These are phyloP conservation scores for Stachybotrys chartarum DNA, from an alignment of 2,329 filamentous ascomycete genomes.

Conservation along the genomic window DNA sequence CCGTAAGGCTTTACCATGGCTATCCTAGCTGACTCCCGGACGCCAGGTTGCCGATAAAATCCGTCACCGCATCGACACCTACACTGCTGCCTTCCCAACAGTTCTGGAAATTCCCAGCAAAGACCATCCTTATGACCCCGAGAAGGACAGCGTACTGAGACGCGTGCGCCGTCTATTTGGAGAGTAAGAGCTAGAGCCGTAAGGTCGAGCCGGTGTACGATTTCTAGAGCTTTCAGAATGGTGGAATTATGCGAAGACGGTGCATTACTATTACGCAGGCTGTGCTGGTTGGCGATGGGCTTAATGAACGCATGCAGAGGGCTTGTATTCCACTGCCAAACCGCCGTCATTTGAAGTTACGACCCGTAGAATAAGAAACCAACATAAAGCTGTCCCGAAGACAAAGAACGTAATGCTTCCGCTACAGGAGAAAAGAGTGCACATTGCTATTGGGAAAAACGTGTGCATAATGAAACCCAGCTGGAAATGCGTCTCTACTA, in stretches of 20 bases:
- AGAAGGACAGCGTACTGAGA: conserved; percentile 96
- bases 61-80: conserved; percentile 81
- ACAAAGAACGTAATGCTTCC: too few species aligned
- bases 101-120: conserved; percentile 97
- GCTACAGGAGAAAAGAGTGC: too few species aligned
- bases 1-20: neutral
- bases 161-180: conserved; percentile 65
- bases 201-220: neutral
- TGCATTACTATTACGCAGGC: neutral
- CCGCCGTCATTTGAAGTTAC: too few species aligned
- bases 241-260: neutral
- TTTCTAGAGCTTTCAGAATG: neutral
- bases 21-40: neutral
- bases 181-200: conserved; percentile 42
- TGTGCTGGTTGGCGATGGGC: too few species aligned
- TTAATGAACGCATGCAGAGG: too few species aligned
- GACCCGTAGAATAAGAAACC: too few species aligned
- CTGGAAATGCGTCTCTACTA: too few species aligned
- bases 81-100: conserved; percentile 92
- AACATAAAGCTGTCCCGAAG: too few species aligned
- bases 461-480: too few species aligned
- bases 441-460: too few species aligned
- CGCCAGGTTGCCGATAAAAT: conserved; percentile 88
- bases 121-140: conserved; percentile 96
- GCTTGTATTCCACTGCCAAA: too few species aligned